Conservation (phyloP, 2,329 filamentous ascomycete genomes). For the Xylaria arbuscula region DNA sequence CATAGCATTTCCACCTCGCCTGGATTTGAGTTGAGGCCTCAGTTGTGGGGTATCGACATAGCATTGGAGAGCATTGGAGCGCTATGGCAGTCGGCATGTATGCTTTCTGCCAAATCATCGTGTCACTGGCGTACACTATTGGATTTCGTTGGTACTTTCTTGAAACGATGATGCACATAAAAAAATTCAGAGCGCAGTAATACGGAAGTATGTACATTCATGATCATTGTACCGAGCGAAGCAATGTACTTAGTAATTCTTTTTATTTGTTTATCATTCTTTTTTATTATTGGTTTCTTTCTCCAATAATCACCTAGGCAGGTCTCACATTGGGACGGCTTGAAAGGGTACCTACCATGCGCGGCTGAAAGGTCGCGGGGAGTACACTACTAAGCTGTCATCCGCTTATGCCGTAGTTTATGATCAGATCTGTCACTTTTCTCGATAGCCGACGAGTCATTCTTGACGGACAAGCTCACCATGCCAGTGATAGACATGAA, state of each 20-base stretch:
- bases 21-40: slow-evolving; percentile 5
- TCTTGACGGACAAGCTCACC: slow-evolving; percentile 18
- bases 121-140: background rate
- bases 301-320: background rate
- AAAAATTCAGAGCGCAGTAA: slow-evolving; percentile 1
- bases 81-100: background rate
- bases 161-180: background rate
- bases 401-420: slow-evolving; percentile 14
- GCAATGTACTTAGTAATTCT: slow-evolving; percentile 3
- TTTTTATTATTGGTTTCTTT: background rate
- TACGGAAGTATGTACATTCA: too few species aligned
- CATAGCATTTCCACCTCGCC: background rate
- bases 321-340: slow-evolving; percentile 29
- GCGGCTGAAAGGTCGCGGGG: slow-evolving; percentile 25
- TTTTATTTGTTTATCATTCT: background rate
- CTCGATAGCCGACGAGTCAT: slow-evolving; percentile 13
- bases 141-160: background rate
- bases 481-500: slow-evolving; percentile 8
- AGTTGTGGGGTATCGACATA: slow-evolving; percentile 14
- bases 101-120: slow-evolving; percentile 5
- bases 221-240: slow-evolving; percentile 2
- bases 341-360: slow-evolving; percentile 7
- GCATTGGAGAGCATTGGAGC: background rate
- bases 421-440: slow-evolving; percentile 23
- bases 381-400: slow-evolving; percentile 4